Evolutionary conservation across 805 yeast genomes (phyloP).

Genomic region (Scheffersomyces lignosus): DNA sequence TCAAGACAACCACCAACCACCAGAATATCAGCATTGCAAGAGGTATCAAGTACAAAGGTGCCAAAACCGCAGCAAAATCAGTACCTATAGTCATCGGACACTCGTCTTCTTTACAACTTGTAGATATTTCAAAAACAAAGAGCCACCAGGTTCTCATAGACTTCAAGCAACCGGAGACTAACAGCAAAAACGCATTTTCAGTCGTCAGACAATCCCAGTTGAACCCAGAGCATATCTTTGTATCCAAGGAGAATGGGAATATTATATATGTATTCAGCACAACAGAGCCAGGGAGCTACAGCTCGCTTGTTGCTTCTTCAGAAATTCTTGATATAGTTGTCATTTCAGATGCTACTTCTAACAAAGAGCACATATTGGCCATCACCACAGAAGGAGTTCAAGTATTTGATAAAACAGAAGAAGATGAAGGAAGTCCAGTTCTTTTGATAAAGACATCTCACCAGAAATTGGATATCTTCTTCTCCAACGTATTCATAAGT

Average conservation of each 20-base stretch:
- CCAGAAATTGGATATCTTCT: conserved; percentile 10
- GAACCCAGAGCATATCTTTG: conserved; percentile 31
- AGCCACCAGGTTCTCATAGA: conserved; percentile 28
- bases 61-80: conserved; percentile 12
- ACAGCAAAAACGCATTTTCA: conserved; percentile 13
- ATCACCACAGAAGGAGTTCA: conserved; percentile 31
- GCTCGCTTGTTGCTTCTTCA: conserved; percentile 34
- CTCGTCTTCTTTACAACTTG: conserved; percentile 26
- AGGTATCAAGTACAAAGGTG: conserved; percentile 11
- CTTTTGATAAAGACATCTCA: conserved; percentile 16
- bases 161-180: conserved; percentile 10
- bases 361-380: conserved; percentile 24
- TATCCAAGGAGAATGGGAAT: conserved; percentile 27
- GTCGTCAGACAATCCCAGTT: conserved; percentile 32
- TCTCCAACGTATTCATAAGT: conserved; percentile 31
- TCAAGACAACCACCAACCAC: conserved; percentile 17
- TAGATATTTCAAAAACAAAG: conserved; percentile 24
- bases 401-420: conserved; percentile 19
- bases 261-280: conserved; percentile 34
- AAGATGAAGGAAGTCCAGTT: conserved; percentile 7
- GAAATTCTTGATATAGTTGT: conserved; percentile 25
- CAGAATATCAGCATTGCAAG: conserved; percentile 21
- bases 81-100: conserved; percentile 6
- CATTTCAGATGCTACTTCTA: conserved; percentile 13
- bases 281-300: conserved; percentile 22